Evolutionary conservation across 1,284 basidiomycete genomes (phyloP), one percentile per base, ranked within the genome.

Genomic region (Trichosporon coremiiforme): DNA sequence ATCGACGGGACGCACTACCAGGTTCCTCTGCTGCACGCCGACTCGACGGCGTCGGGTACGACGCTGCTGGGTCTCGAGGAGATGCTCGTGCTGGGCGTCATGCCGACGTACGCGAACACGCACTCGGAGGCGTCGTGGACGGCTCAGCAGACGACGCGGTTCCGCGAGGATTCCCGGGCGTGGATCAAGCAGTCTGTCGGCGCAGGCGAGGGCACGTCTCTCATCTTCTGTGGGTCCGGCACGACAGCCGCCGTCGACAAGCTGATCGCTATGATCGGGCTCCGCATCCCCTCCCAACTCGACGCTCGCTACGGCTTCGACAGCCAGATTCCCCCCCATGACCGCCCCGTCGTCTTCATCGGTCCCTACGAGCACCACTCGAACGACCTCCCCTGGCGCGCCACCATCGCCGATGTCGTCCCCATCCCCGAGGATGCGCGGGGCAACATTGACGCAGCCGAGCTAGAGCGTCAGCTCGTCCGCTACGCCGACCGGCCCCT

Each of bases 341-440:
- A 68, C n/a, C 66, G 70, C 4, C 64, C 70, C 2, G 67, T 68
- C 15, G 68, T 71, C 12, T 71, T 71, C 31, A 55, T 69, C 20
- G 70, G 70, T 4, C 70, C 70, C 4, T 69, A 65, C 45, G 70
- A 71, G 63, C 70, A 71, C 63, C 70, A 71, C 66, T 71, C 70
- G 17, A 71, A 71, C 63, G 55, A 66, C 22, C 62, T 71, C 0
- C 38, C 68, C 4, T 71, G 70, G 70, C 70, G 67, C 38, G 68
- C 69, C 63, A 50, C 66, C 13, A 64, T 68, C 31, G 68, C 68
- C 2, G 47, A 68, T 10, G 66, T 71, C 10, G 55, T 71, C 0
- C 50, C 31, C 9, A 69, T 71, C 4, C 63, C 68, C 0, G 57
- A 64, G 36, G 62, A 35, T 22, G 17, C 35, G 10, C 8, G 41